phyloP scores from a whole-genome alignment of 2,329 filamentous ascomycete genomes.

The Paecilomyces niveus region DNA sequence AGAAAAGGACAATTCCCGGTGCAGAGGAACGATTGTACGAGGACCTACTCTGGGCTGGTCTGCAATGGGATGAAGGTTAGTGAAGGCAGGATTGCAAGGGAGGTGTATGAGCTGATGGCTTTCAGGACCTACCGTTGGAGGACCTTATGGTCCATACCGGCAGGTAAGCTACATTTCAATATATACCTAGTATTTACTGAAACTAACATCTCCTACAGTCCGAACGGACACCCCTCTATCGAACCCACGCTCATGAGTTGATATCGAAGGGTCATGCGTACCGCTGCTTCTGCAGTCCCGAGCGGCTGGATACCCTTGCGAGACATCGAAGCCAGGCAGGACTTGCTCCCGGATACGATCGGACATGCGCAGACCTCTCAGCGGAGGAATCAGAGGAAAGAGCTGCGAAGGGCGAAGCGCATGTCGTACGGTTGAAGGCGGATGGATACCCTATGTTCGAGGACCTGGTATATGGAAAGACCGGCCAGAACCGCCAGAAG shows the following conservation, averaged over 20 bases:
- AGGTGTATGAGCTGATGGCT: constrained; percentile 4
- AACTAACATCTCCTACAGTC: constrained; percentile 49
- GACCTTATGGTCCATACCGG: constrained; percentile 76
- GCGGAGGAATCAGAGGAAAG: constrained; percentile 62
- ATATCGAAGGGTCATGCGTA: constrained; percentile 71
- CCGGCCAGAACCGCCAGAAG: constrained; percentile 44
- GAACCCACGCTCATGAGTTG: constrained; percentile 61
- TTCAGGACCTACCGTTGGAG: constrained; percentile 69
- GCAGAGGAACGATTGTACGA: constrained; percentile 71
- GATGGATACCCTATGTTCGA: constrained; percentile 59
- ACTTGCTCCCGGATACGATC: constrained; percentile 56
- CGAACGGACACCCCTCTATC: constrained; percentile 67
- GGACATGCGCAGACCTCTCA: constrained; percentile 65
- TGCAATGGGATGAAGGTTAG: constrained; percentile 86
- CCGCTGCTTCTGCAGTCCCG: constrained; percentile 80
- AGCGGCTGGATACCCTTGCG: constrained; percentile 62
- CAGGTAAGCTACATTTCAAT: constrained; percentile 49
- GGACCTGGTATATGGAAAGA: constrained; percentile 72
- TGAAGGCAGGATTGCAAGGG: background rate
- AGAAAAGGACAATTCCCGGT: constrained; percentile 74
- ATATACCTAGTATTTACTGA: background rate
- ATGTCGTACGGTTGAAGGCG: constrained; percentile 70
- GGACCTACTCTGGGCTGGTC: constrained; percentile 80
- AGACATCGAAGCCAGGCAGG: constrained; percentile 54
- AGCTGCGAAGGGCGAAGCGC: constrained; percentile 60